Evolutionary conservation across 306 rosid genomes (phyloP).

Genomic region (Clitoria ternatea): DNA sequence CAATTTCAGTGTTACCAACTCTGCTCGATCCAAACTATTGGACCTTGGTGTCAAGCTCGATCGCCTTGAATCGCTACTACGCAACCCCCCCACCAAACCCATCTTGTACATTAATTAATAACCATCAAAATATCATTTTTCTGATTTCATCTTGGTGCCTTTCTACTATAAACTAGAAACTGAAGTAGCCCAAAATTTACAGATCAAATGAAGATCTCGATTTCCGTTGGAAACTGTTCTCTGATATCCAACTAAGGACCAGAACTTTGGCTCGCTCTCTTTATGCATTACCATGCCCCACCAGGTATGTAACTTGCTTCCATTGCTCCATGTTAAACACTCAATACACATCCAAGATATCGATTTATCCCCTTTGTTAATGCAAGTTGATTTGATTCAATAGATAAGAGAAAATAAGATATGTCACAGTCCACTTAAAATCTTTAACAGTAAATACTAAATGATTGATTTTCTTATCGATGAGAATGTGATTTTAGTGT

Average conservation of each 20-base stretch:
- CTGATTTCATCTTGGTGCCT: no score
- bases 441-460: no score
- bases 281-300: slow-evolving; percentile 13
- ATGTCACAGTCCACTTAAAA: no score
- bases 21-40: slow-evolving; percentile 20
- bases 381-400: no score
- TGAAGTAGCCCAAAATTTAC: neutral
- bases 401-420: no score
- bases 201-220: slow-evolving; percentile 32
- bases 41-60: slow-evolving; percentile 24
- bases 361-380: no score
- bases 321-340: no score
- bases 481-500: no score
- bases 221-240: slow-evolving; percentile 32
- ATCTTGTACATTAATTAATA: slow-evolving; percentile 22
- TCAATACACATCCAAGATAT: no score
- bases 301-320: neutral
- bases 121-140: no score
- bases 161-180: no score
- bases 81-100: slow-evolving; percentile 29
- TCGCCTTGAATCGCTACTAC: slow-evolving; percentile 34
- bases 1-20: neutral
- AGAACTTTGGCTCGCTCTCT: slow-evolving; percentile 16
- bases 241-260: slow-evolving; percentile 26
- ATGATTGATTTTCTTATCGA: no score